These are phyloP conservation scores for Hymenochaete sp. DNA, from an alignment of 1,284 basidiomycete genomes.

Conservation along the genomic window DNA sequence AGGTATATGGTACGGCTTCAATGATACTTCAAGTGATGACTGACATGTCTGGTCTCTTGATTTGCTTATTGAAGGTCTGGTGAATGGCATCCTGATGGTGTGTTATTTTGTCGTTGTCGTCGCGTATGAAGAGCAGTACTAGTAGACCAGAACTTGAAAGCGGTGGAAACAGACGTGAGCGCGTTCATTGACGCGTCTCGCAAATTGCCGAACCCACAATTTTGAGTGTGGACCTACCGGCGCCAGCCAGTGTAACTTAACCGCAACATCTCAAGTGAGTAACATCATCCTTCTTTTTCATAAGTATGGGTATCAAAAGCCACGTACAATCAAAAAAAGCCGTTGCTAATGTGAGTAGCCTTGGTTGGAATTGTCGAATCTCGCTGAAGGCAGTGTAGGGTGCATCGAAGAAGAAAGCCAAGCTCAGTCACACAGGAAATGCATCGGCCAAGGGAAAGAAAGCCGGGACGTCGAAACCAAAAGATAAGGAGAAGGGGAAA, in stretches of 20 bases:
- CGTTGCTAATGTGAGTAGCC: slow-evolving; percentile 16
- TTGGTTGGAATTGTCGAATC: not conserved
- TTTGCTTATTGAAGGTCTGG: slow-evolving; percentile 3
- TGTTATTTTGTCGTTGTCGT: not conserved
- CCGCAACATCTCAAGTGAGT: too few relatives aligned
- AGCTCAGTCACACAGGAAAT: too few relatives aligned
- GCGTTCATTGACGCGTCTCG: not conserved
- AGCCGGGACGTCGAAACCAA: slow-evolving; percentile 8
- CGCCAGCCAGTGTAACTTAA: too few relatives aligned
- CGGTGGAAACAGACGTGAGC: not conserved
- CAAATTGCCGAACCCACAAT: too few relatives aligned
- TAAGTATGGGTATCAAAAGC: slow-evolving; percentile 2
- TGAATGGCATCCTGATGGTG: not conserved
- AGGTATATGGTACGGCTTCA: slow-evolving; percentile 62
- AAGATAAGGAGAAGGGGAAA: slow-evolving; percentile 30
- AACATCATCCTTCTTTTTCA: not conserved
- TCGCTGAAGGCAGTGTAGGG: slow-evolving; percentile 21
- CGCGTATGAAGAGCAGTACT: not conserved
- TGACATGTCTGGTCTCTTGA: slow-evolving; percentile 2
- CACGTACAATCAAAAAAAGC: slow-evolving; percentile 21
- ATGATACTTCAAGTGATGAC: slow-evolving; percentile 3
- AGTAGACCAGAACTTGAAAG: not conserved
- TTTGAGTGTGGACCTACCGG: too few relatives aligned
- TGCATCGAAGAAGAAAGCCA: slow-evolving; percentile 25
- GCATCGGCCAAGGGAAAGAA: not conserved